phyloP scores from a whole-genome alignment of 257 asterid species.

The Echites panduratus region DNA sequence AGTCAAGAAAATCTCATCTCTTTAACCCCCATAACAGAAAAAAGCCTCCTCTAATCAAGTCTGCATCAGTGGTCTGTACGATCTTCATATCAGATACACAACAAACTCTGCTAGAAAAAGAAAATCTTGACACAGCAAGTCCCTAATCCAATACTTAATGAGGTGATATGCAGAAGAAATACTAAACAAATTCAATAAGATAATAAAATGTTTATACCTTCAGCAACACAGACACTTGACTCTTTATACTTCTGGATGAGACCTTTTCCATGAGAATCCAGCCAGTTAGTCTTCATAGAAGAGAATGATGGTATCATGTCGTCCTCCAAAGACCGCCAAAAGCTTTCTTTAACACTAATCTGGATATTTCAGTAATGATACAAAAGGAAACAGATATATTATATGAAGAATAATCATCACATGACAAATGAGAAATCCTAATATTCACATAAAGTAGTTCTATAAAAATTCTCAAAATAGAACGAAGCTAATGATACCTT shows the following conservation, averaged over 20 bases:
- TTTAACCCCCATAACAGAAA: no score
- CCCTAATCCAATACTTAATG: background rate
- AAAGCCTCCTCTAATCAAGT: background rate
- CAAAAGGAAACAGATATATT: slow-evolving; percentile 12
- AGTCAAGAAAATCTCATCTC: no score
- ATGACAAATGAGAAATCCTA: background rate
- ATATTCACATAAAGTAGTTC: background rate
- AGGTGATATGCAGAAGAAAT: background rate
- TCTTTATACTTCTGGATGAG: slow-evolving; percentile 63
- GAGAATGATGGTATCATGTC: slow-evolving; percentile 69
- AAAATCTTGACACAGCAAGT: background rate
- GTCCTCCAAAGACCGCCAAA: slow-evolving; percentile 85
- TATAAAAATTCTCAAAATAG: background rate
- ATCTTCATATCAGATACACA: background rate
- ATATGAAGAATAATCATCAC: slow-evolving; percentile 1
- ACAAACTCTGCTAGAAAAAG: background rate
- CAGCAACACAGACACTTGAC: slow-evolving; percentile 89
- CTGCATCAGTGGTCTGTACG: background rate
- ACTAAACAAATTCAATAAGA: slow-evolving; percentile 3
- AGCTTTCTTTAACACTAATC: slow-evolving; percentile 63
- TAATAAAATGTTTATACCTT: slow-evolving; percentile 66
- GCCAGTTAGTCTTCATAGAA: slow-evolving; percentile 73
- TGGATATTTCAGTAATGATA: slow-evolving; percentile 31
- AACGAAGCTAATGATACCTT: no score
- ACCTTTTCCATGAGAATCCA: slow-evolving; percentile 62